phyloP scores from a whole-genome alignment of 73 alveolate species.

The Diophrys sp. region DNA sequence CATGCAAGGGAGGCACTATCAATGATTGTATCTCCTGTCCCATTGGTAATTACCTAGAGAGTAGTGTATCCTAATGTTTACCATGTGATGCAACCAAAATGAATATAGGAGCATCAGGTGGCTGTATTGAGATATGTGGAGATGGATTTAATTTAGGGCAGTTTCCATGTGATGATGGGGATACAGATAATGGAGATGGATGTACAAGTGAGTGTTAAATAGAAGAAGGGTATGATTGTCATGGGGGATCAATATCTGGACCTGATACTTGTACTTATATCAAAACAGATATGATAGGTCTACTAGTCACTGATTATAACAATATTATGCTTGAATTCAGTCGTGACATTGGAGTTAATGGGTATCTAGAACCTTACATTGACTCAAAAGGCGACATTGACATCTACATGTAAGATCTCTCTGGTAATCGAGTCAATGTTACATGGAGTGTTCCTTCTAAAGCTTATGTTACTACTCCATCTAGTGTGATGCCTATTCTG shows the following conservation, averaged over 20 bases:
- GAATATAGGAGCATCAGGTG: not conserved
- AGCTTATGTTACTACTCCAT: not conserved
- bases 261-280: not conserved
- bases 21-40: not conserved
- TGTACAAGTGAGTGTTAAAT: not conserved
- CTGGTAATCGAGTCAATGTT: not conserved
- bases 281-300: not conserved
- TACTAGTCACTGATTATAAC: not conserved
- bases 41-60: not conserved
- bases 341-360: not conserved
- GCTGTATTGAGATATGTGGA: not conserved
- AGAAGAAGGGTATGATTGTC: not conserved
- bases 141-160: not conserved
- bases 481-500: not conserved
- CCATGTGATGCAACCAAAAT: not conserved
- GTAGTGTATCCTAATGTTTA: not conserved
- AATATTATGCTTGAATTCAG: not conserved
- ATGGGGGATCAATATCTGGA: not conserved
- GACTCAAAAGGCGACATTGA: not conserved
- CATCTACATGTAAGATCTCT: not conserved
- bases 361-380: not conserved
- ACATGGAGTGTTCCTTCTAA: not conserved
- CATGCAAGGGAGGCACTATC: not conserved
- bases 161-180: slow-evolving; percentile 16
- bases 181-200: slow-evolving; percentile 10